phyloP scores from a whole-genome alignment of 2,329 filamentous ascomycete genomes.

The Diaporthe amygdali region DNA sequence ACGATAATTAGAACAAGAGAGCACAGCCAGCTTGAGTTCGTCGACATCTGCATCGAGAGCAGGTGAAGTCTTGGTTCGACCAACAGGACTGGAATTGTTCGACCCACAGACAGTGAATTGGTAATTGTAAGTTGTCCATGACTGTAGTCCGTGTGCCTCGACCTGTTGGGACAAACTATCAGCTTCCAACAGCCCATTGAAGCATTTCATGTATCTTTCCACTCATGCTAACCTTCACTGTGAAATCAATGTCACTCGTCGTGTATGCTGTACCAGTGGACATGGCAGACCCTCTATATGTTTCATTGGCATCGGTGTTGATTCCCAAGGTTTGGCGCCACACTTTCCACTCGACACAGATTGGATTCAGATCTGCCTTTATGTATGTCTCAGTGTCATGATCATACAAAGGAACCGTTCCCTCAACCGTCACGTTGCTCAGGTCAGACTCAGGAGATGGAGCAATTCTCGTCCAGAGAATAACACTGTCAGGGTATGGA shows the following conservation, averaged over 20 bases:
- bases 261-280: conserved; percentile 68
- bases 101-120: conserved; percentile 73
- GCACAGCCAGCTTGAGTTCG: conserved; percentile 68
- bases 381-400: conserved; percentile 50
- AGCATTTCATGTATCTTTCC: neutral
- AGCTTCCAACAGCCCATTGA: neutral
- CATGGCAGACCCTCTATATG: conserved; percentile 45
- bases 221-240: conserved; percentile 61
- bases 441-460: conserved; percentile 48
- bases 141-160: conserved; percentile 65
- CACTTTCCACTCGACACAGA: conserved; percentile 72
- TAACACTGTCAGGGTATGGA: conserved; percentile 60
- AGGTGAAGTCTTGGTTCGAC: conserved; percentile 74
- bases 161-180: conserved; percentile 46
- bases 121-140: conserved; percentile 72
- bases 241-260: conserved; percentile 76
- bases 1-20: conserved; percentile 74
- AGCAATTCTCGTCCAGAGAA: conserved; percentile 50
- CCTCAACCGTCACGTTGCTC: conserved; percentile 47
- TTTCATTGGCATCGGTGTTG: conserved; percentile 41
- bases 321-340: neutral
- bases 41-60: conserved; percentile 58
- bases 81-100: conserved; percentile 64
- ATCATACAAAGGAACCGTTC: conserved; percentile 44
- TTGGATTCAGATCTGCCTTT: conserved; percentile 60